Evolutionary conservation across 2,329 filamentous ascomycete genomes (phyloP), one percentile per base, ranked within the genome.

Genomic region (Cordyceps tenuipes): DNA sequence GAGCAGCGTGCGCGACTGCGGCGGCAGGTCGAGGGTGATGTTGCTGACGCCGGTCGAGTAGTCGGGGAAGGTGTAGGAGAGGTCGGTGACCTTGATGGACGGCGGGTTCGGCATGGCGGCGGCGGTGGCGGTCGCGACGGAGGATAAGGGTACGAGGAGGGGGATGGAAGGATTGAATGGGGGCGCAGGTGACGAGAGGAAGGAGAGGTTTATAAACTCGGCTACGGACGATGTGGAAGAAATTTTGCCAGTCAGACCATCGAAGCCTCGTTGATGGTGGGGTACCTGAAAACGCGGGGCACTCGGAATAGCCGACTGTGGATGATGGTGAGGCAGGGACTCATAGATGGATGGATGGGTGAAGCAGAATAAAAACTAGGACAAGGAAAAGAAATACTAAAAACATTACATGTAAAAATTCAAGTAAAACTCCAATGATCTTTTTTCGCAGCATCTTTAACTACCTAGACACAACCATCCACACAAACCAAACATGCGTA

Each of bases 51-150:
- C 94, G n/a, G 82, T 83, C 49, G 87, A 86, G 70, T 89, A 87
- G 78, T 96, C 90, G 17, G 88, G 89, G 76, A 97, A 99, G 49
- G 83, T 86, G 81, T 97, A 99, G 64, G 85, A 91, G 59, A 99
- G 85, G 73, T 86, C 77, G 44, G 79, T 84, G 67, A 94, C 88
- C 66, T 83, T 75, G 70, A 99, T 89, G 53, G 86, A 83, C 10
- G 88, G 84, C 29, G 72, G 65, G 47, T 75, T 66, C 21, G 70
- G 26, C 69, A 73, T 74, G 64, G 62, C 65, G 59, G 49, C 23
- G 56, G 29, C 26, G 31, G 52, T 39, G 43, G 36, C 15, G 36
- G 58, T 57, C 47, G 48, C 44, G 47, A 23, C 3, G 8, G 21
- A 13, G 23, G 39, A 49, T 34, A 29, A 29, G 29, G 7, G 29